phyloP scores from a whole-genome alignment of 2,329 filamentous ascomycete genomes.

The Herpotrichia juniperi region DNA sequence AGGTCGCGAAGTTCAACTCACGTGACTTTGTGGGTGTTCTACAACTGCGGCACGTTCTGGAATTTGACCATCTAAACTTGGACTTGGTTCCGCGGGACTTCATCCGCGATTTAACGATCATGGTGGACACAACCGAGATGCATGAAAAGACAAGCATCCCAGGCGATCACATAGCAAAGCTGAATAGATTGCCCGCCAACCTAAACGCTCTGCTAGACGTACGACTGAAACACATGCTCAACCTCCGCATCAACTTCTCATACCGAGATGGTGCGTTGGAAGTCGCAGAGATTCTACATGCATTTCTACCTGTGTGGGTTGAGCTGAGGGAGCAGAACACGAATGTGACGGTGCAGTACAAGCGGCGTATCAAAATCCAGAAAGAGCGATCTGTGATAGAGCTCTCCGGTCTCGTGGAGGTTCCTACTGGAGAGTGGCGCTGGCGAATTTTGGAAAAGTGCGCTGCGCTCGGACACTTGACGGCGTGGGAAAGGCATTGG shows the following conservation, averaged over 20 bases:
- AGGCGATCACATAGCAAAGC: not conserved
- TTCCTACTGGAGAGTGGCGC: no score
- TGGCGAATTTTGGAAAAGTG: no score
- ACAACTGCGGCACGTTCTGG: not conserved
- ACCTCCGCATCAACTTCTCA: not conserved
- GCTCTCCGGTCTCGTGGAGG: no score
- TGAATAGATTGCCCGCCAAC: not conserved
- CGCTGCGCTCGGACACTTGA: no score
- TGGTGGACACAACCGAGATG: no score
- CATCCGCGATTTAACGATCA: not conserved
- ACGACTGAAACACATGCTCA: not conserved
- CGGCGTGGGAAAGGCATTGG: no score
- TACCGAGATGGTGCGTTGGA: not conserved
- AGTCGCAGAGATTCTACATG: not conserved
- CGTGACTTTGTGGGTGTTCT: not conserved
- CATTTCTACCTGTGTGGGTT: not conserved
- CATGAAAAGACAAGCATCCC: no score
- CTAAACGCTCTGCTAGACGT: not conserved
- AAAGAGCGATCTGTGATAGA: no score
- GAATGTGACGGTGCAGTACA: not conserved
- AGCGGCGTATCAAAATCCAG: no score
- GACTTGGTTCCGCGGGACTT: not conserved
- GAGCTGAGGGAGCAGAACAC: not conserved
- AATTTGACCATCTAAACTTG: not conserved
- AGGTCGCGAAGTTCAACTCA: not conserved